A percentile compares a stretch with the other conserved stretches of the same genome.
Conservation (phyloP, 176 grass and related monocot species). For the Musa troglodytarum region DNA sequence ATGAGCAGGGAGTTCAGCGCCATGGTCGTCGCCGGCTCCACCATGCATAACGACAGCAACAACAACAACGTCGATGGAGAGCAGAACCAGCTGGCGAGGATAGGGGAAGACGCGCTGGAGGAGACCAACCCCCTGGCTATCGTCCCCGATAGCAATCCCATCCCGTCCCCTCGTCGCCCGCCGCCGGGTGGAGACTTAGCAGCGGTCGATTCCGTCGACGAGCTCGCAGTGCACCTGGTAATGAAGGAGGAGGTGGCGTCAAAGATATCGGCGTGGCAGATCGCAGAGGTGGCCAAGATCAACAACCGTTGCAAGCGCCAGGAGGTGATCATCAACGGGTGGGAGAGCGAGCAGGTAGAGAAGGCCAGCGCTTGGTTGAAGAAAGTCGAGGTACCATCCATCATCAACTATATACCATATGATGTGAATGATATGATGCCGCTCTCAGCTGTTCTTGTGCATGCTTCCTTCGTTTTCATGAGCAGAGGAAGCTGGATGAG, state of each 20-base stretch:
- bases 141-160: constrained; percentile 26
- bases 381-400: constrained; percentile 44
- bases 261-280: constrained; percentile 60
- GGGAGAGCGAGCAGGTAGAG: constrained; percentile 48
- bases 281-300: constrained; percentile 46
- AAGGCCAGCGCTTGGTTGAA: constrained; percentile 33
- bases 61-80: background rate
- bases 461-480: too few relatives aligned
- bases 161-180: constrained; percentile 7
- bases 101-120: constrained; percentile 42
- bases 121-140: constrained; percentile 55
- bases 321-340: constrained; percentile 55
- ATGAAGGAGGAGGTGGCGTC: constrained; percentile 64
- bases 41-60: constrained; percentile 19
- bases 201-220: background rate
- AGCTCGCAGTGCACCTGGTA: constrained; percentile 32
- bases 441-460: too few relatives aligned
- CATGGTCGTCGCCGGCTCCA: constrained; percentile 70
- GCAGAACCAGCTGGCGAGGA: constrained; percentile 23
- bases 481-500: constrained; percentile 55
- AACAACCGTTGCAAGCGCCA: constrained; percentile 54
- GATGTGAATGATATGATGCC: too few relatives aligned
- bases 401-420: background rate
- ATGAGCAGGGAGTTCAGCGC: constrained; percentile 67
- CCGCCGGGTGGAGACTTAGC: background rate